Conservation (phyloP, 495 filamentous ascomycete species). For the Aspergillus biplanus region DNA sequence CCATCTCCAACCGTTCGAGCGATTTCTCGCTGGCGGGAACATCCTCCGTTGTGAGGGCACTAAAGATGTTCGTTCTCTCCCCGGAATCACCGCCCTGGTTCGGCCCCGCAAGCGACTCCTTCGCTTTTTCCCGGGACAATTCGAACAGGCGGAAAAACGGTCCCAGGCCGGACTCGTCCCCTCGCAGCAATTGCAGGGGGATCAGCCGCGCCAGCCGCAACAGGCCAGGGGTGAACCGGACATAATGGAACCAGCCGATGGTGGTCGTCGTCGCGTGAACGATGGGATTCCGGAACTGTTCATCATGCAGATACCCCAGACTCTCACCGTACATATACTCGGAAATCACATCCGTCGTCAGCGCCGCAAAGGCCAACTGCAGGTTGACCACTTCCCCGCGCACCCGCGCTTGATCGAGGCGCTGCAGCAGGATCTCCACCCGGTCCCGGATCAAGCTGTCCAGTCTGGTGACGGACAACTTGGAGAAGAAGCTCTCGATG, state of each 20-base stretch:
- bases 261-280: too few relatives aligned
- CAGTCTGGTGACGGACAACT: not conserved
- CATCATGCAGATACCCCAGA: slow-evolving; percentile 33
- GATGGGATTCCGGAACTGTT: slow-evolving; percentile 27
- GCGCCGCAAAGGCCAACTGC: slow-evolving; percentile 41
- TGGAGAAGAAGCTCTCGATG: not conserved
- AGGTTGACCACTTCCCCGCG: slow-evolving; percentile 31
- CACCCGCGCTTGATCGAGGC: slow-evolving; percentile 36
- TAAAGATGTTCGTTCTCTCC: slow-evolving; percentile 19
- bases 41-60: slow-evolving; percentile 23
- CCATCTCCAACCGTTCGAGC: slow-evolving; percentile 39
- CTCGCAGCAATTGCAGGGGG: too few relatives aligned
- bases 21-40: slow-evolving; percentile 30
- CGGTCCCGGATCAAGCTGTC: not conserved
- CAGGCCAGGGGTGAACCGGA: slow-evolving; percentile 25
- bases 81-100: not conserved
- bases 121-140: slow-evolving; percentile 29
- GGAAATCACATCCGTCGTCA: slow-evolving; percentile 48
- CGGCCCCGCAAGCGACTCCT: slow-evolving; percentile 21
- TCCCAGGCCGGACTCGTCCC: too few relatives aligned
- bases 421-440: not conserved
- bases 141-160: too few relatives aligned
- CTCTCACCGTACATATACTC: slow-evolving; percentile 46
- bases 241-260: too few relatives aligned
- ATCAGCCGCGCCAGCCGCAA: not conserved